Base-by-base conservation (phyloP, 2,329 filamentous ascomycete genomes). In the Fusarium camptoceras region DNA sequence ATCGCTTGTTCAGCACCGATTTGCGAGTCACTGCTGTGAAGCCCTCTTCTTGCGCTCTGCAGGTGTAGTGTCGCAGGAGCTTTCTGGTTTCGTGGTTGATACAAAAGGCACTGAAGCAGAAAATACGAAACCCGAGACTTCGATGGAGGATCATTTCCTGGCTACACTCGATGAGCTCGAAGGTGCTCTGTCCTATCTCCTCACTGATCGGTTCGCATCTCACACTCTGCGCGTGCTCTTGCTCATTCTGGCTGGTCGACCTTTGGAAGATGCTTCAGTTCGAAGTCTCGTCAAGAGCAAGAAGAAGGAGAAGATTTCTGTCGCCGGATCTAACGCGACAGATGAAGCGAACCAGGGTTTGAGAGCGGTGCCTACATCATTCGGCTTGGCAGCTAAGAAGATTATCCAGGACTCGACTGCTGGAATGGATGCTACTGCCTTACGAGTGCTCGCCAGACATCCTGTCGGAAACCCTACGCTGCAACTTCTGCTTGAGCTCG, bases 1-100 rank as follows among this genome's bases (percentile, higher is more conserved):
- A 62, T 91, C 94, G 74, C 87, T 99, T 28, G 90, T 98, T 54
- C 94, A 97, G 78, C 96, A 99, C 81, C 92, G 96, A 20, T 99
- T 99, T 76, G 96, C 96, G 8, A 97, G 94, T 65, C 96, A 99
- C 83, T 98, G 95, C 81, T 98, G 94, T 78, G 96, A 99, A 82
- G 93, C 93, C 27, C 86, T 99, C 31, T 98, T 99, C 79, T 84
- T 94, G 50, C 89, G 92, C 70, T 92, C 93, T 3, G 94, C 94
- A 0, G 91, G 92, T 2, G 82, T 92, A 14, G 92, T 97, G 39
- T 92, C 91, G 16, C 84, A 91, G 66, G 94, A 97, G 80, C 81
- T 93, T 79, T 85, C 78, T 70, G 87, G 77, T 46, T 83, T 76
- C 73, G 78, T 78, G n/a, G 66, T 83, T 31, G 82, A 83, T 39